Base-by-base conservation (phyloP, 116 monocot genomes). In the Papilionanthe hybrid region DNA sequence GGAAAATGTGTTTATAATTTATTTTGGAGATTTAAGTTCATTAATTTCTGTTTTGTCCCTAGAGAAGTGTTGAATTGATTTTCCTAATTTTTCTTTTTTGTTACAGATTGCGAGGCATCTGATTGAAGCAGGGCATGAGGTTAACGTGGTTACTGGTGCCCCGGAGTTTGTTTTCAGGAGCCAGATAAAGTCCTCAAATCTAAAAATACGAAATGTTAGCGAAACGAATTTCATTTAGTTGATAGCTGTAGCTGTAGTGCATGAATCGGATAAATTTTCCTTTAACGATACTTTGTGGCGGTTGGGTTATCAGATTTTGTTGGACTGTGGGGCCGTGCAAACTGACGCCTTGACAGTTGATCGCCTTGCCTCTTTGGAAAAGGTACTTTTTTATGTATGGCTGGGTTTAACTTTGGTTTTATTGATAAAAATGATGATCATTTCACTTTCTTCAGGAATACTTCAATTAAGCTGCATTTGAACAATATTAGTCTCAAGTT, bases 301-400 rank as follows among this genome's bases (percentile, higher is more conserved):
- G 3, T 68, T 68, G 68, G 60, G 13, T 30, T 68, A 9, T 68
- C 80, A 94, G 94, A 90, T 90, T 79, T 82, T 95, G 77, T 83
- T 95, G 85, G 95, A 95, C 63, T 91, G 93, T 82, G 95, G 95
- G 73, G 93, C 95, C 29, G 95, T 95, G 58, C 95, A 95, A 87
- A 91, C 89, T 79, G 95, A 95, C 90, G 93, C 95, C 29, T 80
- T 95, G 78, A 95, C 95, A 47, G 95, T 95, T 10, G 95, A 95
- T 60, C 89, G 91, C 17, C 93, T 95, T 83, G 95, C 91, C 20
- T 95, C 95, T 23, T 78, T 95, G 80, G 93, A 93, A 55, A 93
- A 91, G 91, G 95, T 95, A 42, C 41, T 8, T 72, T 44, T 17
- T 7, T 72, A 43, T 11, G 63, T 68, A 30, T 30, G 12, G 12